Evolutionary conservation across 176 grass and related monocot species (phyloP).

Genomic region (Oryza glaberrima): DNA sequence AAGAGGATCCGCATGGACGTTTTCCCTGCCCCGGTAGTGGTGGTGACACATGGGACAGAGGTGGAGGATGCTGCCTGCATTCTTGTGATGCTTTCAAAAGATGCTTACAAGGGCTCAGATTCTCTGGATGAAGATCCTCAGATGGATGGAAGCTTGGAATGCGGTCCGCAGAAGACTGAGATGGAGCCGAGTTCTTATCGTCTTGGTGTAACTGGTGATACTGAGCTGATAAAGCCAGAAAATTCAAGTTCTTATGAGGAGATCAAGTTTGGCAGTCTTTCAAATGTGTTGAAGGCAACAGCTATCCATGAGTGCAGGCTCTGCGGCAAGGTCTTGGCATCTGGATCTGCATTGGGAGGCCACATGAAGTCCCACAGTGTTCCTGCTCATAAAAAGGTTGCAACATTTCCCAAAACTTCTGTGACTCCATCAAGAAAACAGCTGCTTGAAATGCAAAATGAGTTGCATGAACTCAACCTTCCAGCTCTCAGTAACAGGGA

Average conservation of each 20-base stretch:
- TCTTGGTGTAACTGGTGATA: not conserved
- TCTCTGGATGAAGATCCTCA: constrained; percentile 8
- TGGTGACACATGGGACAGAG: constrained; percentile 33
- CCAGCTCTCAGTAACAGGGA: constrained; percentile 6
- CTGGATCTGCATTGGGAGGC: constrained; percentile 44
- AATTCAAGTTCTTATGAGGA: constrained; percentile 25
- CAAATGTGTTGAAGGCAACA: constrained; percentile 25
- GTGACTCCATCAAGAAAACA: constrained; percentile 9
- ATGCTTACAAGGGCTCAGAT: constrained; percentile 28
- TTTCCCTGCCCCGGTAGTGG: not conserved
- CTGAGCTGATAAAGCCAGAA: constrained; percentile 35
- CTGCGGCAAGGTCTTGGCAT: constrained; percentile 43
- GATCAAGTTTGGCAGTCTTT: constrained; percentile 38
- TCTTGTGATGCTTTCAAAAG: constrained; percentile 49
- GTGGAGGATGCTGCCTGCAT: constrained; percentile 40
- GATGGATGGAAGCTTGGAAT: not conserved
- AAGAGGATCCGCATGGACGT: constrained; percentile 9
- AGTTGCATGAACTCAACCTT: constrained; percentile 1
- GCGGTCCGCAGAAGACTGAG: not conserved
- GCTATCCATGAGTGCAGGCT: constrained; percentile 32
- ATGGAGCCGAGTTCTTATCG: constrained; percentile 12
- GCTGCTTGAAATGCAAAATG: constrained; percentile 7
- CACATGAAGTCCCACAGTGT: constrained; percentile 48
- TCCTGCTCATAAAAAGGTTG: constrained; percentile 3
- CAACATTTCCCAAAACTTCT: constrained; percentile 16